Evolutionary conservation across 352 stramenopile genomes (phyloP), one percentile per base, ranked within the genome.

Genomic region (Pythium vanterpoolii): DNA sequence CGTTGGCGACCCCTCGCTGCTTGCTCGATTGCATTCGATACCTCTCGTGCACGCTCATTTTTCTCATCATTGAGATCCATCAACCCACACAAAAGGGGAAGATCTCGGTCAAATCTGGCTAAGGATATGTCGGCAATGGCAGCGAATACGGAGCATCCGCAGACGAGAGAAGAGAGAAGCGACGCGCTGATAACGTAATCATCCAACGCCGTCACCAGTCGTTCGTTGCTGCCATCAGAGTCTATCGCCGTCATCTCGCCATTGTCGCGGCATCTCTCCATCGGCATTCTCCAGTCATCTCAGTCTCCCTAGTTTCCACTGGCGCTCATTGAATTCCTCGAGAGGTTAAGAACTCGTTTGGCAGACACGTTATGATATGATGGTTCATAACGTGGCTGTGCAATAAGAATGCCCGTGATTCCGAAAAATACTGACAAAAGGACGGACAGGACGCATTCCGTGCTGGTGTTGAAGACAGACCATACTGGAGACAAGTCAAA

Each of bases 101-200:
- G 40, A 58, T 50, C 54, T 47, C 46, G 7, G 18, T 72, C 65
- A 56, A 66, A 72, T 72, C 54, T 68, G 65, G 65, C 65, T 72
- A 72, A 72, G 59, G 58, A 60, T 46, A 43, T 26, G 33, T 71
- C 59, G 48, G 56, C 43, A 42, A 61, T 61, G 31, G 54, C 33
- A 3, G 44, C 28, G 34, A 24, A 24, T 9, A 5, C 45, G 45
- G n/a, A 23, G 38, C n/a, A 44, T 24, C 14, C 38, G 18, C 38
- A 44, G 38, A n/a, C n/a, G n/a, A 23, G 23, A 44, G n/a, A n/a
- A n/a, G 23, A 23, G 14, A 23, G n/a, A 23, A 44, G 14, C 3
- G 23, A 44, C 38, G 38, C 38, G 38, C 38, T n/a, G n/a, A n/a
- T 44, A 8, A 2, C 10, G 6, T n/a, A n/a, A n/a, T 24, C 38